phyloP scores from a whole-genome alignment of 108 stramenopile species.

The Skeletonema costatum region DNA sequence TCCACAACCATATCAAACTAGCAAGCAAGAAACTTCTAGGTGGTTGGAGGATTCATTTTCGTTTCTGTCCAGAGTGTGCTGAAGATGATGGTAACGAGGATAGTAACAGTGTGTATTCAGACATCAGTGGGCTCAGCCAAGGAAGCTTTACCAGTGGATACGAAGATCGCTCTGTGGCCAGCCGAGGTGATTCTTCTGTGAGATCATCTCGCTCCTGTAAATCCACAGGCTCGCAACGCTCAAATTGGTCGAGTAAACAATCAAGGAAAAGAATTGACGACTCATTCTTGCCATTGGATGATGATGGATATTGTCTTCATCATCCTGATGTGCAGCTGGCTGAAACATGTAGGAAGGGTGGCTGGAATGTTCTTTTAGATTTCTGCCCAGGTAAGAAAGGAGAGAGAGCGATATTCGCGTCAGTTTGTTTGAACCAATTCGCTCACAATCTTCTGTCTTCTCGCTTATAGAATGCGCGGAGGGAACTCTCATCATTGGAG shows the following conservation, averaged over 20 bases:
- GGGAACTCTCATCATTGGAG: conserved; percentile 17
- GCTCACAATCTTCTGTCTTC: neutral
- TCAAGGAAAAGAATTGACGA: conserved; percentile 10
- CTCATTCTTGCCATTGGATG: conserved; percentile 23
- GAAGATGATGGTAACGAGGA: neutral
- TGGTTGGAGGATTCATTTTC: conserved; percentile 40
- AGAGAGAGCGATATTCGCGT: neutral
- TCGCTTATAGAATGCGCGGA: conserved; percentile 9
- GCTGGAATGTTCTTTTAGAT: conserved; percentile 26
- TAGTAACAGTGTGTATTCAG: neutral
- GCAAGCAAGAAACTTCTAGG: conserved; percentile 42
- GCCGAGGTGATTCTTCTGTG: conserved; percentile 6
- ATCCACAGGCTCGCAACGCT: neutral
- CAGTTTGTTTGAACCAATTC: neutral
- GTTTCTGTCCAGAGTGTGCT: conserved; percentile 36
- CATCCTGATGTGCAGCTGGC: conserved; percentile 31
- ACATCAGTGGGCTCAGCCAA: conserved; percentile 21
- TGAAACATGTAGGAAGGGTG: conserved; percentile 11
- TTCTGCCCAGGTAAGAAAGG: conserved; percentile 21
- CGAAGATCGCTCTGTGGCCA: conserved; percentile 1
- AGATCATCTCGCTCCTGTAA: neutral
- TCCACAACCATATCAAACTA: conserved; percentile 39
- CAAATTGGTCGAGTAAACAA: conserved; percentile 1
- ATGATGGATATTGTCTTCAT: conserved; percentile 25
- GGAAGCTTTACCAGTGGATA: conserved; percentile 5